phyloP scores from a whole-genome alignment of 2,329 filamentous ascomycete genomes.

The Incumbomyces lentus region DNA sequence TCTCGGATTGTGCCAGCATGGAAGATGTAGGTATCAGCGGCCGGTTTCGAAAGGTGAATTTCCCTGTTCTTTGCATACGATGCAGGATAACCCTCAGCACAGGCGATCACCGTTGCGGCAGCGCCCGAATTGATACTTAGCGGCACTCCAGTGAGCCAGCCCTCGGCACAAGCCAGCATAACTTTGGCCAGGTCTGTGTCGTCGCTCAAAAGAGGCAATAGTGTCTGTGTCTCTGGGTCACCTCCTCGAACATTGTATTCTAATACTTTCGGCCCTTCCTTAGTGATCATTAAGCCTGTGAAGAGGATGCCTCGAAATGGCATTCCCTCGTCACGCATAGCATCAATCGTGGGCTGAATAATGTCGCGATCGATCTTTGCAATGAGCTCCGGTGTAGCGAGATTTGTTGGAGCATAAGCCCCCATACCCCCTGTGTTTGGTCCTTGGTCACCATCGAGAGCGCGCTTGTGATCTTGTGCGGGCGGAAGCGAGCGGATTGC shows the following conservation, averaged over 20 bases:
- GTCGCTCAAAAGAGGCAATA: conserved; percentile 59
- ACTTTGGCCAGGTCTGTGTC: conserved; percentile 79
- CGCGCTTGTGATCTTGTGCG: conserved; percentile 93
- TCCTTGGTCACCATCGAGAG: conserved; percentile 78
- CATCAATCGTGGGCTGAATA: conserved; percentile 79
- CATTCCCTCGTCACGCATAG: conserved; percentile 67
- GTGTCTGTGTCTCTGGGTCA: conserved; percentile 81
- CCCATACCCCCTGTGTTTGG: conserved; percentile 98
- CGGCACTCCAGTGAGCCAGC: conserved; percentile 59
- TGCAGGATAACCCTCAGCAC: conserved; percentile 82
- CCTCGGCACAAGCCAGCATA: conserved; percentile 73
- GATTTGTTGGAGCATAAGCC: conserved; percentile 83
- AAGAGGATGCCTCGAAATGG: conserved; percentile 68
- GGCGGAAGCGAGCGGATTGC: conserved; percentile 74
- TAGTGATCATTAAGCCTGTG: conserved; percentile 89
- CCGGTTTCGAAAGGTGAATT: conserved; percentile 46
- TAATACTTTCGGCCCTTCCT: conserved; percentile 66
- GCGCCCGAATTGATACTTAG: conserved; percentile 60
- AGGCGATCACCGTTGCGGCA: conserved; percentile 87
- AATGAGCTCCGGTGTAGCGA: conserved; percentile 64
- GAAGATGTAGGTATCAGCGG: conserved; percentile 63
- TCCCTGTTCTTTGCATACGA: conserved; percentile 68
- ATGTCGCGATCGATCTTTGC: conserved; percentile 69
- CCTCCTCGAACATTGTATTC: conserved; percentile 93
- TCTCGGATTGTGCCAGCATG: conserved; percentile 73